These are phyloP conservation scores for Penicillium sp. DNA, from an alignment of 2,329 filamentous ascomycete genomes.

Conservation along the genomic window DNA sequence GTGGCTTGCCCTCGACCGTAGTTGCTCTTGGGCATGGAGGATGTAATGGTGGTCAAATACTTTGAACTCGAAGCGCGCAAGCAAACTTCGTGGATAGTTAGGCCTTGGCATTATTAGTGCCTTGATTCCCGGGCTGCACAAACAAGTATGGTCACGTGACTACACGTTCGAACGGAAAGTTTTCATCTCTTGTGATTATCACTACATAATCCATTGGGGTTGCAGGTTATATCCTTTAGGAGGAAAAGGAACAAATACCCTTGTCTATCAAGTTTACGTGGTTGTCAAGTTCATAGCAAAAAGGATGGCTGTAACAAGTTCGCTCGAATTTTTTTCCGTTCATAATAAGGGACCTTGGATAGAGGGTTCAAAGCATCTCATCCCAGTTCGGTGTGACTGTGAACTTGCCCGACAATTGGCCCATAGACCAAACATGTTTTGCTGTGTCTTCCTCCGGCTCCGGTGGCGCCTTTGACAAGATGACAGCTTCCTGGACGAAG, in stretches of 20 bases:
- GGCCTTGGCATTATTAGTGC: not conserved
- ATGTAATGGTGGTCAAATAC: not conserved
- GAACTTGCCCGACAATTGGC: slow-evolving; percentile 57
- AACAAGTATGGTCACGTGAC: not conserved
- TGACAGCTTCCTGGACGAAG: slow-evolving; percentile 54
- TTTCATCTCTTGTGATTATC: not conserved
- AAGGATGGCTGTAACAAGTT: not conserved
- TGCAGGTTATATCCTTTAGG: not conserved
- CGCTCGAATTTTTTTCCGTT: not conserved
- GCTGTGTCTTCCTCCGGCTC: slow-evolving; percentile 23
- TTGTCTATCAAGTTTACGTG: not conserved
- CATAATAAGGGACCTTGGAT: not conserved
- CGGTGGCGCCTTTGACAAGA: slow-evolving; percentile 21
- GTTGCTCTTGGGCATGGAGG: not conserved
- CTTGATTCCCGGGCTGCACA: not conserved
- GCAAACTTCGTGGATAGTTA: not conserved
- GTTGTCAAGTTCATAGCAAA: not conserved
- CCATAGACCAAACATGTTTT: slow-evolving; percentile 48
- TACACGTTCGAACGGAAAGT: too few relatives aligned
- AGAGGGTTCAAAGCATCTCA: slow-evolving; percentile 35
- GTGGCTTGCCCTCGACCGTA: not conserved
- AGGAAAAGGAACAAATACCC: not conserved
- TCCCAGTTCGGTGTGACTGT: slow-evolving; percentile 55
- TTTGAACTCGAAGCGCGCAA: not conserved
- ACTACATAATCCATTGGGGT: not conserved